Percentiles rank a stretch among this genome's conserved stretches.
These are phyloP conservation scores for sorghum (Sorghum bicolor) DNA, from an alignment of 176 grass and related monocot genomes.

Conservation along the genomic window DNA sequence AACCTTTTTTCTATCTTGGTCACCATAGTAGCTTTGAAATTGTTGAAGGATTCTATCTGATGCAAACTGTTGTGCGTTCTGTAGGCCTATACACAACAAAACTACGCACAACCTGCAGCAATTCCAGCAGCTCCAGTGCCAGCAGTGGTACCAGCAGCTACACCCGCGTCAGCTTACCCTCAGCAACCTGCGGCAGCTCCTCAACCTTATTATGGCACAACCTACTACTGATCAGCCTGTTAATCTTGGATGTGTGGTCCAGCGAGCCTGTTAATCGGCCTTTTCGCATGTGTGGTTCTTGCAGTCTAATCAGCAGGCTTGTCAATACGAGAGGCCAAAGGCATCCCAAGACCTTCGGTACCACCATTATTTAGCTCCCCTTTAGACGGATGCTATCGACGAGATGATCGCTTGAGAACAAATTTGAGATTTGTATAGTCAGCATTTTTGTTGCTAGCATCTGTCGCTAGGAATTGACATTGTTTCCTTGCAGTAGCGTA, in stretches of 20 bases:
- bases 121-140: constrained; percentile 28
- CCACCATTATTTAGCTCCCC: neutral
- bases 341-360: neutral
- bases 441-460: neutral
- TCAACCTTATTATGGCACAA: constrained; percentile 58
- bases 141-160: neutral
- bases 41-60: constrained; percentile 2
- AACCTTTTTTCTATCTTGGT: neutral
- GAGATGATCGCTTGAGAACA: neutral
- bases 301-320: neutral
- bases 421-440: constrained; percentile 22
- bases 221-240: constrained; percentile 68
- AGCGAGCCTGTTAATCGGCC: neutral
- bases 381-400: neutral
- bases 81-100: constrained; percentile 64
- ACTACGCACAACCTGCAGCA: constrained; percentile 52
- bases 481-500: neutral
- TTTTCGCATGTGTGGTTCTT: neutral
- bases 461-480: neutral
- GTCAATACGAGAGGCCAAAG: too few relatives aligned
- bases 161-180: constrained; percentile 34
- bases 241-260: neutral
- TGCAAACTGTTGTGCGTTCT: neutral
- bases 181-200: constrained; percentile 55
- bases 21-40: neutral